Base-by-base conservation (phyloP, 2,329 filamentous ascomycete genomes). In the Daldinia sp. region DNA sequence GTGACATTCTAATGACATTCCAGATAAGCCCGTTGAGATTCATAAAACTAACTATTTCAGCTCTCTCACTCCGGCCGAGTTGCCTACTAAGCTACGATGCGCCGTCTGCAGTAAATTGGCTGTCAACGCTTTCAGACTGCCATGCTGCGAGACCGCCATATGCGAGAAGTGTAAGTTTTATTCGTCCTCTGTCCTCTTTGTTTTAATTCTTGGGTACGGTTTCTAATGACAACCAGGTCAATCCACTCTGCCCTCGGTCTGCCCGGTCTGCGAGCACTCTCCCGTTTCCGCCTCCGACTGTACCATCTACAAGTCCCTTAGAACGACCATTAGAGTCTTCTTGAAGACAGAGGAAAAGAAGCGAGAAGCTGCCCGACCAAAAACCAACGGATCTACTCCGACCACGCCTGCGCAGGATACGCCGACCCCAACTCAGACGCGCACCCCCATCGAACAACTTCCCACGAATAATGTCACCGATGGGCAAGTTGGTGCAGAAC, bases 71-170 rank as follows among this genome's bases (percentile, higher is more conserved):
- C 88, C 92, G 72, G 93, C 95, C 75, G 93, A 96, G 70, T 94
- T 98, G 65, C 96, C 96, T n/a, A 93, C 94, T 76, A 98, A 97
- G 85, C 87, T 99, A 71, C 92, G 94, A 81, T 99, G 96, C 84
- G 93, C 93, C 59, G 93, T 93, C 74, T 99, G 96, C 82, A 96
- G 92, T 82, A 94, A 93, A 80, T 86, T 98, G 65, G 94, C 94
- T 33, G 85, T 97, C 72, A 97, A 98, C 79, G 93, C 95, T 7
- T 97, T 93, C 79, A 92, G 94, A 71, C 85, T 98, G 30, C 93
- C 94, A 1, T 99, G 96, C 82, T 99, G 96, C 80, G 96, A 98
- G 77, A 95, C 97, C 78, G 91, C 92, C 44, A 97, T 98, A 65
- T 98, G 96, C 84, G 92, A 95, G 77, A 87, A 85, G 72, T 99